A percentile compares a stretch with the other conserved stretches of the same genome.
phyloP scores from a whole-genome alignment of 1,284 basidiomycete genomes.

The Exobasidium cylindrosporum region DNA sequence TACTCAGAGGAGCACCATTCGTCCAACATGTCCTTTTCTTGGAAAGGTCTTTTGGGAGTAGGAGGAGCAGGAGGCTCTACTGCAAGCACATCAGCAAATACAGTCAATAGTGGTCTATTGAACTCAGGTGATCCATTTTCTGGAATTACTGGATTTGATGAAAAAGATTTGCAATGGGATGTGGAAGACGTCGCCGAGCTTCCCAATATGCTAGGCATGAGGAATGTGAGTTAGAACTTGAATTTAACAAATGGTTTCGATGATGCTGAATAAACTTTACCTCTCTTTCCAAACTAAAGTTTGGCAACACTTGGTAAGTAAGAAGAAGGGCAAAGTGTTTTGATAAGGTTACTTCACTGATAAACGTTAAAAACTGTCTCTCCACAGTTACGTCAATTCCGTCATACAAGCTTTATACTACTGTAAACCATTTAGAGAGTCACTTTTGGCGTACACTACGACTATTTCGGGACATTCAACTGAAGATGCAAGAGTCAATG shows the following conservation, averaged over 20 bases:
- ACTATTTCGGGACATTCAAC: neutral
- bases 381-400: conserved; percentile 84
- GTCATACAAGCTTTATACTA: conserved; percentile 93
- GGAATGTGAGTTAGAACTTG: conserved; percentile 26
- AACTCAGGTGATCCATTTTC: conserved; percentile 19
- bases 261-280: neutral
- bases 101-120: conserved; percentile 5
- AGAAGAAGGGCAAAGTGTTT: neutral
- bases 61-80: conserved; percentile 5
- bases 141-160: conserved; percentile 13
- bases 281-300: conserved; percentile 18
- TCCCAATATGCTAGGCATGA: conserved; percentile 43
- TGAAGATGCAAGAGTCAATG: neutral
- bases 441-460: conserved; percentile 58
- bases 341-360: neutral
- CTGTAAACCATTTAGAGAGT: conserved; percentile 74
- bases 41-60: conserved; percentile 47
- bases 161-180: neutral
- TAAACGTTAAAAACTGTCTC: too few relatives aligned
- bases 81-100: conserved; percentile 4
- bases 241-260: neutral
- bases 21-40: conserved; percentile 51
- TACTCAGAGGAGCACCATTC: too few relatives aligned
- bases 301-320: conserved; percentile 50
- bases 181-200: conserved; percentile 18